Base-by-base conservation (phyloP, 1,284 basidiomycete genomes). In the Rhodotorula sp. region DNA sequence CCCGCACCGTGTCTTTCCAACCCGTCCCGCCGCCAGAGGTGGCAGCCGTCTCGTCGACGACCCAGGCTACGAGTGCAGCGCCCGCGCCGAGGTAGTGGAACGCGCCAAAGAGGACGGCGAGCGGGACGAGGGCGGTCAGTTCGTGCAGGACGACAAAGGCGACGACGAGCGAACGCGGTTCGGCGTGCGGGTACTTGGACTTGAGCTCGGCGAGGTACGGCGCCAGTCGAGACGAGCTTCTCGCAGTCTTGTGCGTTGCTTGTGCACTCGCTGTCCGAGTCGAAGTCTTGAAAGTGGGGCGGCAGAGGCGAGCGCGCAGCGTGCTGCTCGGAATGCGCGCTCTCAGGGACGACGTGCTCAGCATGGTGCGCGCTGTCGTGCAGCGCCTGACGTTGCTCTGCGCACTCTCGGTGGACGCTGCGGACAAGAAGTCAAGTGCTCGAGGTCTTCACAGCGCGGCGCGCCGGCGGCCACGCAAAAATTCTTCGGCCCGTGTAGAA, bases 91-190 rank as follows among this genome's bases (percentile, higher is more conserved):
- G 76, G 3, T 85, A 80, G 23, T 88, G 84, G 21, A 92, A 87
- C 0, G 85, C 82, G 77, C 88, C 92, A 80, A 94, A 97, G 55
- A 93, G 80, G 31, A 87, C 84, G 5, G 89, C 84, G 45, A 95
- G 83, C 2, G 93, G 93, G 0, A 89, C 82, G 66, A 95, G 79
- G 0, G 93, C 93, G 0, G 92, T 95, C 21, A 93, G 77, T 80
- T 97, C 94, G 80, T 97, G 94, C 14, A 97, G 84, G 63, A 95
- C 82, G 3, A 87, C 86, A 78, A 97, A 95, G 1, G 92, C 91
- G 50, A 90, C 77, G 6, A 89, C 80, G 63, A 97, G 85, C 3
- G 91, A 91, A 0, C 91, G 85, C 0, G 94, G 81, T 12, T 92
- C 89, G 1, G 89, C 84, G 23, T 57, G 38, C 7, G 74, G 74